Evolutionary conservation across 352 stramenopile species (phyloP), one percentile per base, ranked within the genome.

Genomic region (Thalassiosira exigua): DNA sequence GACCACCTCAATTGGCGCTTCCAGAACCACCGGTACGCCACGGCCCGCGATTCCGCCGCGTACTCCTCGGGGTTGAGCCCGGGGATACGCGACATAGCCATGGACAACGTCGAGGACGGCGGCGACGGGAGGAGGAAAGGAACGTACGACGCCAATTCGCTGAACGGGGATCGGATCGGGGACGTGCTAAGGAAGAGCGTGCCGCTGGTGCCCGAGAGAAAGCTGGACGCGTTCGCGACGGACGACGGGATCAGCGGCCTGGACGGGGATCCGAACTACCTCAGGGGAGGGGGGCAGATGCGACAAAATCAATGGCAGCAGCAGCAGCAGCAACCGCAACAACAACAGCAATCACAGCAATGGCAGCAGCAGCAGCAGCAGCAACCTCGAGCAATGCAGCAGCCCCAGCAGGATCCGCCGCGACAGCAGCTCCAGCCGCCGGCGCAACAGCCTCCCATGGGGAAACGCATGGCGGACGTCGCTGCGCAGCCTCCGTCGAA

Each of bases 1-100:
- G 39, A 64, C 11, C 48, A 57, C 36, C 27, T 80, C 0, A 68
- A 80, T 26, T 44, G 27, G 29, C 41, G 71, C 3, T 66, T 69
- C 29, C 11, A 22, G n/a, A 60, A 75, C 51, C 39, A 69, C 41
- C 30, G 26, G 2, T 65, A 65, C 42, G 17, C 27, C 7, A 14
- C 56, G 14, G 24, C 42, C 21, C 27, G 52, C 32, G 27, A 26
- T 0, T 39, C 22, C 24, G 21, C 19, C 0, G 32, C 42, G 19
- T 33, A n/a, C 32, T 41, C 24, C n/a, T 17, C 14, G 22, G 62
- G 36, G 24, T 14, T 60, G 2, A 64, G 36, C 24, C 33, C 29
- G 50, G 48, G 41, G 44, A 54, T 73, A 61, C 42, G 27, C 32
- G 36, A 54, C 32, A 21, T 70, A 12, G 60, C 19, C 27, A 66